phyloP scores from a whole-genome alignment of 768 basidiomycete genomes.

The Boletus sp. region DNA sequence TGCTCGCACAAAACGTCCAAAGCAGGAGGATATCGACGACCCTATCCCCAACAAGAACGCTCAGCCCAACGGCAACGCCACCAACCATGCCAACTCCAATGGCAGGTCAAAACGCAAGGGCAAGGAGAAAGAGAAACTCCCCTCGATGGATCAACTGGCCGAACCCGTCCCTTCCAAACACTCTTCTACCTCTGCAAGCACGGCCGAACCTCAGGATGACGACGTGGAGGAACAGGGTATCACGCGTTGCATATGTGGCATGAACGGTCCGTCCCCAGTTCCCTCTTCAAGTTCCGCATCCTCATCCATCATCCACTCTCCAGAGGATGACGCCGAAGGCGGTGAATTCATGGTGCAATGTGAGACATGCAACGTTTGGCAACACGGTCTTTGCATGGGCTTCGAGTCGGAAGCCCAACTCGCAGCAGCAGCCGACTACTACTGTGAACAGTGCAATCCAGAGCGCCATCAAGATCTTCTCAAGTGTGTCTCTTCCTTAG shows the following conservation, averaged over 20 bases:
- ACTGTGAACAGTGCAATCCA: conserved; percentile 90
- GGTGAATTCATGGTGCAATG: conserved; percentile 98
- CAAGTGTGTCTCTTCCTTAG: conserved; percentile 50
- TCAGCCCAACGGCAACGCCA: conserved; percentile 30
- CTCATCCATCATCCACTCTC: conserved; percentile 31
- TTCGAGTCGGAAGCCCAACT: conserved; percentile 74
- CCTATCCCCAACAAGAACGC: conserved; percentile 44
- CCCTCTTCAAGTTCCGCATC: conserved; percentile 4
- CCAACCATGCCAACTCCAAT: conserved; percentile 33
- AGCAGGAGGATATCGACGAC: conserved; percentile 74
- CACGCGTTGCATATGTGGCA: conserved; percentile 86
- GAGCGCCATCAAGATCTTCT: conserved; percentile 79
- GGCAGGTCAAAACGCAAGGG: conserved; percentile 58
- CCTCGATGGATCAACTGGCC: conserved; percentile 28
- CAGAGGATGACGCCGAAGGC: conserved; percentile 75
- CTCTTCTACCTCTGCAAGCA: conserved; percentile 30
- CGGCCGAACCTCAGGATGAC: conserved; percentile 39
- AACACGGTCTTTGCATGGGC: conserved; percentile 96
- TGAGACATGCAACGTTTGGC: conserved; percentile 96
- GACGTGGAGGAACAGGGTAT: conserved; percentile 51
- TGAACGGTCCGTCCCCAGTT: conserved; percentile 53
- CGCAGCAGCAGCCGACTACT: conserved; percentile 80
- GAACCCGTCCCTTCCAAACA: conserved; percentile 27
- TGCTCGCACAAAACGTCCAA: conserved; percentile 55
- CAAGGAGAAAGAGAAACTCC: conserved; percentile 60